Evolutionary conservation across 2,329 filamentous ascomycete species (phyloP).

Genomic region (Beauveria medogensis): DNA sequence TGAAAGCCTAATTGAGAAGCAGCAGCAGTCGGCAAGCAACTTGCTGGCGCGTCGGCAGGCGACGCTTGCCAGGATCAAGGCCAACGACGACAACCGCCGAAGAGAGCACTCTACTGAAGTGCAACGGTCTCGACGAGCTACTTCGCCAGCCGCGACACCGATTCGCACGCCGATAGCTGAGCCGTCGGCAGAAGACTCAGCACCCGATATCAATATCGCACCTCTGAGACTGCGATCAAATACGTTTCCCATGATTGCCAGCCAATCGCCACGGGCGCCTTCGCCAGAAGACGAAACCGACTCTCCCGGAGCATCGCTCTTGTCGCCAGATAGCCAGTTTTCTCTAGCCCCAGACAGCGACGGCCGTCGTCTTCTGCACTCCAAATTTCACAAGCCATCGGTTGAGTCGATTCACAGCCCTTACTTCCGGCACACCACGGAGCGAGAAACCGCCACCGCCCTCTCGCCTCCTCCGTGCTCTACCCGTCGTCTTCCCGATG

Average conservation of each 20-base stretch:
- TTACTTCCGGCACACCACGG: background rate
- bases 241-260: background rate
- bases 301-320: background rate
- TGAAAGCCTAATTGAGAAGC: constrained; percentile 55
- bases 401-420: constrained; percentile 6
- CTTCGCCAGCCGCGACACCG: constrained; percentile 31
- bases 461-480: background rate
- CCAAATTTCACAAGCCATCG: constrained; percentile 8
- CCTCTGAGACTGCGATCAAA: constrained; percentile 2
- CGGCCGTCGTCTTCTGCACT: background rate
- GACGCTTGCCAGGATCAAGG: constrained; percentile 49
- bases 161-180: background rate
- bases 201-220: background rate
- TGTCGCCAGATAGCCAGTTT: background rate
- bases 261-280: background rate
- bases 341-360: background rate
- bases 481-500: background rate
- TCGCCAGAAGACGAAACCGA: background rate
- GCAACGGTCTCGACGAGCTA: constrained; percentile 33
- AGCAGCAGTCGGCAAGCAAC: constrained; percentile 19
- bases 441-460: background rate
- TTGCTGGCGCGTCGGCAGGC: constrained; percentile 52
- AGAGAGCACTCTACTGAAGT: constrained; percentile 28
- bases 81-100: constrained; percentile 36
- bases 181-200: background rate